Conservation (phyloP, 139 green algal species). For the Closterium sp. region DNA sequence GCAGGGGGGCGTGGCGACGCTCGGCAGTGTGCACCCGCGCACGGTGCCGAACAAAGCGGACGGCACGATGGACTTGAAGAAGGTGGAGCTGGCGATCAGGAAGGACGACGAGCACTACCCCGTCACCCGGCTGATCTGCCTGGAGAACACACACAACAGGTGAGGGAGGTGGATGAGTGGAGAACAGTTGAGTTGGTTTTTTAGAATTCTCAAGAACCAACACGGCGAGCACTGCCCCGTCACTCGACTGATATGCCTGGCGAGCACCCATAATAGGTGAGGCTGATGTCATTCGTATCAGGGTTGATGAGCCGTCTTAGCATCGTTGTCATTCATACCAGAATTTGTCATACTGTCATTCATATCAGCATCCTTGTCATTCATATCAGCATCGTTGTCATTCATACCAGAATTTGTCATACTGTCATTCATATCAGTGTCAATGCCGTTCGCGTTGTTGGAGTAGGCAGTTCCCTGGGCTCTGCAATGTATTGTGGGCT, state of each 20-base stretch:
- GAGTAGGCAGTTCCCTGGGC: neutral
- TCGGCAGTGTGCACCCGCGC: conserved; percentile 52
- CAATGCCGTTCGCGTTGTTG: neutral
- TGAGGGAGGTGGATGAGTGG: too few species aligned
- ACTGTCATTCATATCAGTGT: neutral
- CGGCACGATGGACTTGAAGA: conserved; percentile 54
- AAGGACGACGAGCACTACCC: conserved; percentile 70
- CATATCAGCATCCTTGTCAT: neutral
- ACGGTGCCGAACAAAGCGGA: conserved; percentile 53
- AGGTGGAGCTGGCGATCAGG: conserved; percentile 49
- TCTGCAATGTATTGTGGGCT: neutral
- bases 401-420: neutral
- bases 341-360: neutral
- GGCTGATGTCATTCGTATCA: neutral
- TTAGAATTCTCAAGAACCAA: too few species aligned
- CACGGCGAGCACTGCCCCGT: too few species aligned
- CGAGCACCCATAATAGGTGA: too few species aligned
- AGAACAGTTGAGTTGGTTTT: too few species aligned
- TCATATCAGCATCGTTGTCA: neutral
- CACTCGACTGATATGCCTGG: too few species aligned
- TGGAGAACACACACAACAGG: conserved; percentile 80
- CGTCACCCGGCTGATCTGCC: conserved; percentile 58
- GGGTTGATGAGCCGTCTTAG: neutral
- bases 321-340: neutral
- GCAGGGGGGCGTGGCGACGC: conserved; percentile 50